Base-by-base conservation (phyloP, 164 flowering plant species). In the Platanus orientalis region DNA sequence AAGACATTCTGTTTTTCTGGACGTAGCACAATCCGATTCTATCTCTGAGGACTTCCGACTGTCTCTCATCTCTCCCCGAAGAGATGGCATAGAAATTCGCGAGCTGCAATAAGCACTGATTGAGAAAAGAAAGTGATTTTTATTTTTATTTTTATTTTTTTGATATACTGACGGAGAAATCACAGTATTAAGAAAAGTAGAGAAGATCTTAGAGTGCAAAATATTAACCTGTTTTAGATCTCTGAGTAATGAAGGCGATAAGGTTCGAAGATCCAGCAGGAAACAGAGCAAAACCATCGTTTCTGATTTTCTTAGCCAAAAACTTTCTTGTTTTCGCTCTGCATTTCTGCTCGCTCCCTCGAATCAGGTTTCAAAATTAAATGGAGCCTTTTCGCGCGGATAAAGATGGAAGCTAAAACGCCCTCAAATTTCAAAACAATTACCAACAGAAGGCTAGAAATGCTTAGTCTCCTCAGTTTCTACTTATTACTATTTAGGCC, bases 221-320 rank as follows among this genome's bases (percentile, higher is more conserved):
- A 4, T 26, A 2, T 14, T 42, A 14, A 86, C 96, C 85, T 85
- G 90, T 75, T 85, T 87, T 2, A 89, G 24, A 54, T 85, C 83
- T 57, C 56, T 60, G 40, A 91, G 82, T 56, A 80, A 56, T 39
- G 84, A 73, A 77, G 87, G 90, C 17, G 85, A 71, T n/a, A 92
- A 60, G 70, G 75, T 80, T 5, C 80, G 82, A 50, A 92, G 79
- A 74, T 92, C 94, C 69, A 89, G 68, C 29, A 84, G 73, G 79
- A 89, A 85, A 69, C 92, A 89, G 25, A 89, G 69, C 55, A 84
- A 62, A 21, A 69, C 86, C 97, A 89, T 91, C 39, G 48, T 57
- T 44, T 55, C 58, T n/a, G 42, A 10, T 36, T 36, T 14, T 36
- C 42, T 14, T 10, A 10, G 42, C 12, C 42, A 7, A 4, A 1